These are phyloP conservation scores for Discostella stelligeroides DNA, from an alignment of 108 stramenopile species.

Conservation along the genomic window DNA sequence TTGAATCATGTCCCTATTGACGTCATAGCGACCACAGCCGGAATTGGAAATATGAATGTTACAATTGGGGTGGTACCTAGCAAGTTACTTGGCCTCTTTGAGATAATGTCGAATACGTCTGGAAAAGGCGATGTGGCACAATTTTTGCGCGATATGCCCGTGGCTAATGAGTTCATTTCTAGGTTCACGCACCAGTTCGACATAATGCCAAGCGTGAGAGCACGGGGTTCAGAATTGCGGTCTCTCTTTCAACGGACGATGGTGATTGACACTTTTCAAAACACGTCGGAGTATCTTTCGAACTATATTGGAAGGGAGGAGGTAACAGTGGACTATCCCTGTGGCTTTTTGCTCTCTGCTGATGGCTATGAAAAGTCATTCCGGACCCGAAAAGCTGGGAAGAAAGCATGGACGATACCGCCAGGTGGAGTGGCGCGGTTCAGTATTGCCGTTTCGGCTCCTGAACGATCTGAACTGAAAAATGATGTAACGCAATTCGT, in stretches of 20 bases:
- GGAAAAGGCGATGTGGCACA: constrained; percentile 6
- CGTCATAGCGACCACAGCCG: constrained; percentile 60
- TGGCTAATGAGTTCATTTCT: constrained; percentile 27
- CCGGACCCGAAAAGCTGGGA: constrained; percentile 27
- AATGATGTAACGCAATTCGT: constrained; percentile 72
- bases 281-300: constrained; percentile 13
- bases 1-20: constrained; percentile 69
- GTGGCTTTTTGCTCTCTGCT: constrained; percentile 62
- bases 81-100: constrained; percentile 23
- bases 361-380: constrained; percentile 47
- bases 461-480: constrained; percentile 35
- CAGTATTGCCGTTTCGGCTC: constrained; percentile 58
- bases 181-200: constrained; percentile 32
- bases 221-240: constrained; percentile 22
- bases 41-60: constrained; percentile 70
- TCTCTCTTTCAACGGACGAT: constrained; percentile 25
- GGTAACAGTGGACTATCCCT: constrained; percentile 18
- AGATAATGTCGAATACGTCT: not conserved
- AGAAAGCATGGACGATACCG: constrained; percentile 57
- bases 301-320: constrained; percentile 8
- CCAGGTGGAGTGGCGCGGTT: constrained; percentile 73
- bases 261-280: constrained; percentile 20
- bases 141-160: constrained; percentile 25
- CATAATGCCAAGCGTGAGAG: constrained; percentile 29
- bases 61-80: constrained; percentile 56